These are phyloP conservation scores for Penicillium canariense DNA, from an alignment of 495 filamentous ascomycete species.

Conservation along the genomic window DNA sequence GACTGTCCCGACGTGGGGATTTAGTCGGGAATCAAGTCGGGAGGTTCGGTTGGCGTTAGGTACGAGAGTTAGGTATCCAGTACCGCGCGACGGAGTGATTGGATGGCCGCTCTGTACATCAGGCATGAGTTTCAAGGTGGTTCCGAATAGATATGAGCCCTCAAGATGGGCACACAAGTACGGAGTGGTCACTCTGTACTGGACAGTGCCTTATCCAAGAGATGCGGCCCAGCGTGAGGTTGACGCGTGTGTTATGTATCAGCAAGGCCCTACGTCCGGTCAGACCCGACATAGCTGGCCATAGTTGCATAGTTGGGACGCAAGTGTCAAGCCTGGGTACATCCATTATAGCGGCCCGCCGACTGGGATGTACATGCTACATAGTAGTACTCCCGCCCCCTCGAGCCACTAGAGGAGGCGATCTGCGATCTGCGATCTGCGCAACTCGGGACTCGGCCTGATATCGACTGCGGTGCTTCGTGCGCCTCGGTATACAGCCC, in stretches of 20 bases:
- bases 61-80: neutral
- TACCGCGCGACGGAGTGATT: neutral
- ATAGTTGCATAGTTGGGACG: too few relatives aligned
- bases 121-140: neutral
- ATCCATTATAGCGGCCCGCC: too few relatives aligned
- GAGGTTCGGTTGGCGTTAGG: neutral
- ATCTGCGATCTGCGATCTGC: constrained; percentile 16
- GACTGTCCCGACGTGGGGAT: constrained; percentile 19
- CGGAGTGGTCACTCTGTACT: too few relatives aligned
- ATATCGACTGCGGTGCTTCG: constrained; percentile 5
- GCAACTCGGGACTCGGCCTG: constrained; percentile 15
- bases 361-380: too few relatives aligned
- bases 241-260: too few relatives aligned
- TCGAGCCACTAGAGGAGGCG: constrained; percentile 4
- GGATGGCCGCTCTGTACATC: too few relatives aligned
- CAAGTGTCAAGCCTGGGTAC: too few relatives aligned
- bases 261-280: too few relatives aligned
- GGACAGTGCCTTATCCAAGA: too few relatives aligned
- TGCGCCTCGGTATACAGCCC: constrained; percentile 13
- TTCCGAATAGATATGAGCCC: neutral
- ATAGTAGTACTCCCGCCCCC: too few relatives aligned
- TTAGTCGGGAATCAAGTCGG: neutral
- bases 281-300: too few relatives aligned
- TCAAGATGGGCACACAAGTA: neutral
- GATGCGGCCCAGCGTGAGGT: too few relatives aligned